These are phyloP conservation scores for Talaromyces piceae DNA, from an alignment of 2,329 filamentous ascomycete species.

Conservation along the genomic window DNA sequence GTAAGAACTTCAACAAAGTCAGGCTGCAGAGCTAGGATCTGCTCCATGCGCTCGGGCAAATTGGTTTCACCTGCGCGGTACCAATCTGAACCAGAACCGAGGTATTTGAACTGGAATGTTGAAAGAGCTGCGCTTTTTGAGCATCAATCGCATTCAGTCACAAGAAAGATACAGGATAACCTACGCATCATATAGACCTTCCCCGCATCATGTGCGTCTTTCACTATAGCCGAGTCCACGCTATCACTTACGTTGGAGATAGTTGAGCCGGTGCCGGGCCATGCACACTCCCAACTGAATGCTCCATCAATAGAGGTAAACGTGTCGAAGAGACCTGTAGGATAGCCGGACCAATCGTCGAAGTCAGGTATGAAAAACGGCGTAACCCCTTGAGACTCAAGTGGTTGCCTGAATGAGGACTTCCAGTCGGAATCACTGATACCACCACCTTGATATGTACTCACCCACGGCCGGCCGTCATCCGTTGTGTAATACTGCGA, in stretches of 20 bases:
- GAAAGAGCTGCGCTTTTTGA: constrained; percentile 2
- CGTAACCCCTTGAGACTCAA: background rate
- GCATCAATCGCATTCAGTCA: background rate
- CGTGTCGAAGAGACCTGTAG: constrained; percentile 2
- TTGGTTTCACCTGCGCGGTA: constrained; percentile 9
- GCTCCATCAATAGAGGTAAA: constrained; percentile 6
- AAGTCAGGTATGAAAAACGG: constrained; percentile 7
- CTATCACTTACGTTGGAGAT: constrained; percentile 5
- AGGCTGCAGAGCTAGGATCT: constrained; percentile 3
- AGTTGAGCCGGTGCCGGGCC: background rate
- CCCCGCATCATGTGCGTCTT: constrained; percentile 3
- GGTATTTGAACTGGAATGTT: constrained; percentile 10
- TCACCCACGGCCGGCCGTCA: constrained; percentile 8
- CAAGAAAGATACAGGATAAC: background rate
- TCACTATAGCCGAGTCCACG: background rate
- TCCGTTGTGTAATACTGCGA: constrained; percentile 5
- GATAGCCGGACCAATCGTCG: constrained; percentile 4
- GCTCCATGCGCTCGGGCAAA: constrained; percentile 6
- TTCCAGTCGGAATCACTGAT: background rate
- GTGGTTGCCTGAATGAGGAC: background rate
- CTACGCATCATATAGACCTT: constrained; percentile 10
- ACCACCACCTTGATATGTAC: constrained; percentile 2
- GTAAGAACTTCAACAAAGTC: constrained; percentile 8
- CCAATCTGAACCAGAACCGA: constrained; percentile 2
- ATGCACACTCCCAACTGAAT: constrained; percentile 7